A percentile compares a stretch with the other conserved stretches of the same genome.
These are phyloP conservation scores for Irpex rosettiformis DNA, from an alignment of 1,284 basidiomycete genomes.

Conservation along the genomic window DNA sequence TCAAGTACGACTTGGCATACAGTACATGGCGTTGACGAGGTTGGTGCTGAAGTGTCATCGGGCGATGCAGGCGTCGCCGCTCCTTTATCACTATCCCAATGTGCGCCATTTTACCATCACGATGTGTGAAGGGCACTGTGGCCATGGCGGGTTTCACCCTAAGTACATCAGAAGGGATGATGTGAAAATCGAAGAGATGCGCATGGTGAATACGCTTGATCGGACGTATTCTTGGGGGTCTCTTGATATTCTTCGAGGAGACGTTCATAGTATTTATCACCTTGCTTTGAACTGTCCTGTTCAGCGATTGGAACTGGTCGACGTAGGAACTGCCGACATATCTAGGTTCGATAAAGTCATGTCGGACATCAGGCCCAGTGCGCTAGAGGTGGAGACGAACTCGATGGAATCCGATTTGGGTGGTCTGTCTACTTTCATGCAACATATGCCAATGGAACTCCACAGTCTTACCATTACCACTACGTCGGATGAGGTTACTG, in stretches of 20 bases:
- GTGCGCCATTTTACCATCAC: not conserved
- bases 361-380: not conserved
- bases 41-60: not conserved
- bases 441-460: not conserved
- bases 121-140: not conserved
- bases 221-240: not conserved
- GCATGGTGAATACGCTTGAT: not conserved
- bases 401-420: not conserved
- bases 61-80: not conserved
- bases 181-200: not conserved
- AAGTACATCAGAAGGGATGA: not conserved
- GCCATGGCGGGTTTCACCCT: not conserved
- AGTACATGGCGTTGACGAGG: not conserved
- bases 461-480: not conserved
- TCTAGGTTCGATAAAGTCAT: not conserved
- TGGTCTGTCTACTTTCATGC: not conserved
- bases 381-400: not conserved
- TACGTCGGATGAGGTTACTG: not conserved
- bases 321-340: not conserved
- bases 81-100: not conserved
- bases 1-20: not conserved
- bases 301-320: not conserved
- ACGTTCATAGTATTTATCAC: not conserved
- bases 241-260: not conserved
- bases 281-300: not conserved